Conservation (phyloP, 1,284 basidiomycete genomes). For the Cryptococcus sp. region DNA sequence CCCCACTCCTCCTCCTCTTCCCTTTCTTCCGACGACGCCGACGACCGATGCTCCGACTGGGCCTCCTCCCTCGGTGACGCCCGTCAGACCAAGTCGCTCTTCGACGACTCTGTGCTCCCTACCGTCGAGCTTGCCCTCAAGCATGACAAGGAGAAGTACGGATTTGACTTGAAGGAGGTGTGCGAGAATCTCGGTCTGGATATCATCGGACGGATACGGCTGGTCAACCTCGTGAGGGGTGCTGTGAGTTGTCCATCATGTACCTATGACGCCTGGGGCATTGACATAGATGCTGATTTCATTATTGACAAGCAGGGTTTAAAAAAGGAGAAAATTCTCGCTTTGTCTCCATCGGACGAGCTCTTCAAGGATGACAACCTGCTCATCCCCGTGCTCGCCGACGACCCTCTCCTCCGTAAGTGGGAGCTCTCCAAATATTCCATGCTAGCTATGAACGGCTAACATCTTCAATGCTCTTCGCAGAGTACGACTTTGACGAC, state of each 20-base stretch:
- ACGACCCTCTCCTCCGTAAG: conserved; percentile 85
- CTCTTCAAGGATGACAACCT: conserved; percentile 71
- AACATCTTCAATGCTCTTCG: not conserved
- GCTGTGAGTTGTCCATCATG: conserved; percentile 51
- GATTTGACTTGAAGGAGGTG: conserved; percentile 28
- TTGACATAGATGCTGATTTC: conserved; percentile 2
- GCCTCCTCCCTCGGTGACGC: conserved; percentile 42
- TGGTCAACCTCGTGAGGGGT: conserved; percentile 83
- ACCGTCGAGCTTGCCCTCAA: conserved; percentile 61
- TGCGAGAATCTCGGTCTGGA: conserved; percentile 52
- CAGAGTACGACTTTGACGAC: conserved; percentile 62
- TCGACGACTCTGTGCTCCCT: conserved; percentile 64
- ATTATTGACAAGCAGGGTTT: conserved; percentile 9
- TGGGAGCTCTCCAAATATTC: conserved; percentile 8
- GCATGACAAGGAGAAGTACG: conserved; percentile 62
- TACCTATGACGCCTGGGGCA: not conserved
- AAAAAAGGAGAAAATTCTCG: conserved; percentile 47
- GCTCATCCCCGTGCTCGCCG: conserved; percentile 70
- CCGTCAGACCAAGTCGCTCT: conserved; percentile 66
- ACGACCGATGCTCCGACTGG: conserved; percentile 42
- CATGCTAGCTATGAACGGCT: not conserved
- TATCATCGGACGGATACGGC: conserved; percentile 68
- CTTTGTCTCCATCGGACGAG: conserved; percentile 59
- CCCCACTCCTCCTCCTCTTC: conserved; percentile 21
- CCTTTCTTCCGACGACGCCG: conserved; percentile 16